phyloP scores from a whole-genome alignment of 2,329 filamentous ascomycete species.

The Fusarium bulbicola region DNA sequence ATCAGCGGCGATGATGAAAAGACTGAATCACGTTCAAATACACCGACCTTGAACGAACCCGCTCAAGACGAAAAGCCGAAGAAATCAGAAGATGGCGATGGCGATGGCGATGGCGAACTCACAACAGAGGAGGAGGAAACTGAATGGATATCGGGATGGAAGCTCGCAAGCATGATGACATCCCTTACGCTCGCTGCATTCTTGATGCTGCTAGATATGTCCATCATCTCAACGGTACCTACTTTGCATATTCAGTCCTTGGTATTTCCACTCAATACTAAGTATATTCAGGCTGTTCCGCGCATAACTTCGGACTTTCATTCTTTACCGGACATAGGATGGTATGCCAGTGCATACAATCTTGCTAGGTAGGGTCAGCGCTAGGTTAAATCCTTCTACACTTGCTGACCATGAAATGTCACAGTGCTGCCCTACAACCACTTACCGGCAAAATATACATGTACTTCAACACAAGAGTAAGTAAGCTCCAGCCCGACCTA shows the following conservation, averaged over 20 bases:
- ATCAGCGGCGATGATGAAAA: conserved; percentile 7
- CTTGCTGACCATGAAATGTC: conserved; percentile 18
- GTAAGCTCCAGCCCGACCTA: conserved; percentile 47
- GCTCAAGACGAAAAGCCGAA: conserved; percentile 1
- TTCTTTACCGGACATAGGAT: conserved; percentile 62
- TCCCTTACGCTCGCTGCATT: conserved; percentile 56
- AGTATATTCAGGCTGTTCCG: conserved; percentile 53
- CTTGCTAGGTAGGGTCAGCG: conserved; percentile 51
- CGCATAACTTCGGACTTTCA: conserved; percentile 61
- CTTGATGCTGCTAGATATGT: conserved; percentile 60
- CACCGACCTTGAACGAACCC: conserved; percentile 34
- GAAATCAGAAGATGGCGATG: conserved; percentile 10
- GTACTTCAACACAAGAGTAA: conserved; percentile 41
- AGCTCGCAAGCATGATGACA: conserved; percentile 47
- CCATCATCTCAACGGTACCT: conserved; percentile 61
- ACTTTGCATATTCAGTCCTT: conserved; percentile 4
- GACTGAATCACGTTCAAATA: conserved; percentile 9
- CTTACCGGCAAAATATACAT: conserved; percentile 62
- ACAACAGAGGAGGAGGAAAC: conserved; percentile 16
- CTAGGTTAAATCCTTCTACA: conserved; percentile 31
- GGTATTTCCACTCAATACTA: background rate
- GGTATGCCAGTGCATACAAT: conserved; percentile 63
- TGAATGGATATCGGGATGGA: conserved; percentile 41
- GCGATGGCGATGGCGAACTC: background rate
- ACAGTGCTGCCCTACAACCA: conserved; percentile 59